These are phyloP conservation scores for Meyerozyma elateridarum DNA, from an alignment of 1,139 yeast genomes.

Conservation along the genomic window DNA sequence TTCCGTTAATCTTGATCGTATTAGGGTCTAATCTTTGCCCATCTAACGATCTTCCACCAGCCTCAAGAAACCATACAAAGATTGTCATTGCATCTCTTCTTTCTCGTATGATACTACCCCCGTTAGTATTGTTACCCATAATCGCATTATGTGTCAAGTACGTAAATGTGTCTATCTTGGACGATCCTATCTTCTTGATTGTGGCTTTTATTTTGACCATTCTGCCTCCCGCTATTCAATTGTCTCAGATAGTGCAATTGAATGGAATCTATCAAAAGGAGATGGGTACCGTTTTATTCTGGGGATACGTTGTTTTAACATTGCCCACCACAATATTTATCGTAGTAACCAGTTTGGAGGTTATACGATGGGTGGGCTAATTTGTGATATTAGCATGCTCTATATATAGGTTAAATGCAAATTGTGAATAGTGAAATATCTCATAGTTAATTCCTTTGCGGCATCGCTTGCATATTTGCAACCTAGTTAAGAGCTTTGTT, in stretches of 20 bases:
- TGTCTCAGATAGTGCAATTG: conserved; percentile 76
- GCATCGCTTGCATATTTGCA: no score
- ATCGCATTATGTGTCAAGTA: conserved; percentile 65
- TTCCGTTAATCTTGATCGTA: conserved; percentile 74
- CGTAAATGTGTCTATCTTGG: conserved; percentile 63
- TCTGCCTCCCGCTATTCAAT: conserved; percentile 82
- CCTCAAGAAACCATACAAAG: conserved; percentile 51
- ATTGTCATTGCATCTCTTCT: conserved; percentile 65
- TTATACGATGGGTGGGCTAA: conserved; percentile 45
- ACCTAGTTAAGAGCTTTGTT: no score
- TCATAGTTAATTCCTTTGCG: no score
- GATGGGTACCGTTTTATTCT: conserved; percentile 82
- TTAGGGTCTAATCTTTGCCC: conserved; percentile 76
- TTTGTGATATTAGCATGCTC: no score
- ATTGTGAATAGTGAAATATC: no score
- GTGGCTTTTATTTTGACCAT: conserved; percentile 72
- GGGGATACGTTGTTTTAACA: conserved; percentile 78
- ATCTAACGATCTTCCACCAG: conserved; percentile 58
- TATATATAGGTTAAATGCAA: no score
- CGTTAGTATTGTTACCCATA: conserved; percentile 60
- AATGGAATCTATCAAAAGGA: conserved; percentile 74
- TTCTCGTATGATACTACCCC: conserved; percentile 75
- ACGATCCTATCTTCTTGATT: conserved; percentile 77
- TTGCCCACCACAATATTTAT: conserved; percentile 73
- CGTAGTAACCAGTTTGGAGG: conserved; percentile 66